Evolutionary conservation across 2,329 filamentous ascomycete genomes (phyloP), one percentile per base, ranked within the genome.

Genomic region (Chaetothyriales sp.): DNA sequence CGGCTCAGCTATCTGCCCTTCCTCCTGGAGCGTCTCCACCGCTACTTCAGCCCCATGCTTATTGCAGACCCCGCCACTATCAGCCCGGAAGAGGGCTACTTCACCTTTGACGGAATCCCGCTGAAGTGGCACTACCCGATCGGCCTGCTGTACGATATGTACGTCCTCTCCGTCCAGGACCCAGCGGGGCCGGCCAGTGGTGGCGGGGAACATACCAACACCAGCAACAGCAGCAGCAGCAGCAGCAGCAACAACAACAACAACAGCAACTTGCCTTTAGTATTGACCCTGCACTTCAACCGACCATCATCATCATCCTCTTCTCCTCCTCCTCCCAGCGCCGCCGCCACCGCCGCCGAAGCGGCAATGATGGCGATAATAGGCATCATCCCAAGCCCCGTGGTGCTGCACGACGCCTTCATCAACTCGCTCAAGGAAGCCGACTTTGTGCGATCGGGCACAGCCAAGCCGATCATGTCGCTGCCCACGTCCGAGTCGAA

Each of bases 391-490:
- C 71, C 71, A 47, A 65, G 85, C 51, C 77, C 81, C 58, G 80
- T 79, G 60, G 70, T 75, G 2, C 69, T 81, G 62, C 76, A 80
- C 53, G 81, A 84, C 62, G 72, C 79, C 0, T 85, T 78, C 61
- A 79, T 82, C 49, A 83, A 84, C 57, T 79, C 74, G 49, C 80
- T 84, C 55, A 85, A 85, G 63, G 81, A 84, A 74, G 88, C 89
- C 26, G 88, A 95, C 66, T 94, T 88, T 59, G 73, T 94, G 48
- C 79, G 89, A 48, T 90, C 92, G 59, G 87, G 88, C 44, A 92
- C 84, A 49, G 87, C 86, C 15, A 88, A 90, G 64, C 83, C 84
- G 54, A 89, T 94, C 62, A 94, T 95, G 86, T 83, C 81, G 49
- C 72, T 95, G 61, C 87, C 83, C 54, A 89, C 88, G 64, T 80